Evolutionary conservation across 2,329 filamentous ascomycete genomes (phyloP), one percentile per base, ranked within the genome.

Genomic region (Arthroderma uncinatum): DNA sequence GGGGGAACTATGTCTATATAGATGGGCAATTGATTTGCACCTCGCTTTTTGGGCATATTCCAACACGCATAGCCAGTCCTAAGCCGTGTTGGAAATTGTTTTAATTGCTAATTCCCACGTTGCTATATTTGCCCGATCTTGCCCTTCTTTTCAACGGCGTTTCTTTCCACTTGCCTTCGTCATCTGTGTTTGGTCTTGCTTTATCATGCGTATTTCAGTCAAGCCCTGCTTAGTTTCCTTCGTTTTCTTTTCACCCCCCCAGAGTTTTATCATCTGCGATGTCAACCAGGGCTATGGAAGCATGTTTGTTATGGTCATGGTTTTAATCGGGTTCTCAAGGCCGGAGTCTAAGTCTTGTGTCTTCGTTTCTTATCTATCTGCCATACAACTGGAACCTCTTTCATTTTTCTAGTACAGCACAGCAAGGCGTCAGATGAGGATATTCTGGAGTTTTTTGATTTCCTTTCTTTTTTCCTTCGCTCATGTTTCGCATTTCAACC

Each of bases 341-440:
- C 25, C 25, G 25, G 47, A 48, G 44, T 48, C 47, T 16, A 33
- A 14, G 23, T 16, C 23, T 50, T 50, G 16, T 42, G 47, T 30
- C 28, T 50, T 50, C 47, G 28, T 50, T 48, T 28, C 44, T 48
- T 19, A 14, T 33, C 16, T 50, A 50, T 50, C 25, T 16, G 47
- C 25, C 47, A 50, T 19, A 9, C 47, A 50, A 19, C 14, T 10
- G 33, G 9, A n/a, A 28, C 28, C 47, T n/a, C 28, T 30, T 30
- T 30, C 2, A 2, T 50, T 30, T 33, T 33, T 19, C 39, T 42
- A 33, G 47, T 19, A 50, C 10, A 30, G 47, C 25, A 50, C 47
- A 50, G 47, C 47, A 50, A 19, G 47, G 47, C 23, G 47, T 50
- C 47, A 50, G 25, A 50, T 10, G 47, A 50, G 47, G 47, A 50